A percentile compares a stretch with the other conserved stretches of the same genome.
phyloP scores from a whole-genome alignment of 169 alveolate genomes.

The Miamiensis avidus region DNA sequence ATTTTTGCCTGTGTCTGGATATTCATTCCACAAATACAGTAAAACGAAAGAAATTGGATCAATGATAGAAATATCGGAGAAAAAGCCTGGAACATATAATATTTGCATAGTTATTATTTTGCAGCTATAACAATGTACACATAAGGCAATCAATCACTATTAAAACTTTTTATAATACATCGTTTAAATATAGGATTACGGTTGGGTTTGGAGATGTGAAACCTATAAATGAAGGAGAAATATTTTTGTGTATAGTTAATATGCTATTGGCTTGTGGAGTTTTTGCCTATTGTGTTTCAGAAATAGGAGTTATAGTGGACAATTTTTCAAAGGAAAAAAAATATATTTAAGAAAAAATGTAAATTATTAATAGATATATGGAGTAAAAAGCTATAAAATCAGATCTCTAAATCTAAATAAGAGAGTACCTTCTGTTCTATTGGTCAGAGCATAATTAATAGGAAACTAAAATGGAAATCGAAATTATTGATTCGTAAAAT shows the following conservation, averaged over 20 bases:
- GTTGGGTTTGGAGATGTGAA: conserved; percentile 24
- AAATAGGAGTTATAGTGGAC: conserved; percentile 13
- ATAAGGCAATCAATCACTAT: no score
- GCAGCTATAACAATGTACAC: conserved; percentile 5
- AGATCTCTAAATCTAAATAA: conserved; percentile 6
- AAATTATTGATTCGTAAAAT: conserved; percentile 6
- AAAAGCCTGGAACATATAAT: background rate
- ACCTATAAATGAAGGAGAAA: conserved; percentile 18
- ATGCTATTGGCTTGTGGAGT: conserved; percentile 29
- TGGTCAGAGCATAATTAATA: conserved; percentile 12
- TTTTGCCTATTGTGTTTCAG: conserved; percentile 13
- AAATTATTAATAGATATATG: conserved; percentile 15
- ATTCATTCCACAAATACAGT: conserved; percentile 65
- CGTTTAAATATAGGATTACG: conserved; percentile 3
- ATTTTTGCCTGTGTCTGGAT: conserved; percentile 82
- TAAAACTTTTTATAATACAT: no score
- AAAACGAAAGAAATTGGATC: conserved; percentile 20
- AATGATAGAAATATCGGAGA: background rate
- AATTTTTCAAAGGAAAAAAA: conserved; percentile 9
- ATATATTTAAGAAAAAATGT: conserved; percentile 5
- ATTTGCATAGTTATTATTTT: conserved; percentile 17
- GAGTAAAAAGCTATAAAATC: conserved; percentile 6
- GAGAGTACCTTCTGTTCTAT: conserved; percentile 9
- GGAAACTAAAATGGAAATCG: background rate
- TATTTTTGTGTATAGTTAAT: conserved; percentile 9